Base-by-base conservation (phyloP, 2,329 filamentous ascomycete species). In the Ophiocordyceps sinensis region DNA sequence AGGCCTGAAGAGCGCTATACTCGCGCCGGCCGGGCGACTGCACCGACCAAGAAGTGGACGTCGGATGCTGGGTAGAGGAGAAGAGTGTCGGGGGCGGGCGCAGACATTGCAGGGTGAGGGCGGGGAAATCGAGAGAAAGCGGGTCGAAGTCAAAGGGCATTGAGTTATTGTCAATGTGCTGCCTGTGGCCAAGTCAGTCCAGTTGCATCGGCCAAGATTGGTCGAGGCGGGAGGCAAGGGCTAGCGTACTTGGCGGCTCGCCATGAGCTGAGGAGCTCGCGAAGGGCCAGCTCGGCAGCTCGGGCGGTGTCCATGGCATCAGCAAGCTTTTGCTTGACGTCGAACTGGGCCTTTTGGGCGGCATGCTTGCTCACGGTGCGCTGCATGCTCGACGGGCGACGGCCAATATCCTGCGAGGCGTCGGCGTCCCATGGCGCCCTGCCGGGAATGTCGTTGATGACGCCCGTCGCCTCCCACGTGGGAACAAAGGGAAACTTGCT, bases 221-320 rank as follows among this genome's bases (percentile, higher is more conserved):
- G 39, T 38, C 29, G 34, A n/a, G 31, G 13, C 38, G 29, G n/a
- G 28, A 26, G 37, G 23, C 34, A 30, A 38, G 28, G 39, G 19
- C 46, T 63, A 73, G 62, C 77, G 52, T 70, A 88, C 85, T 81
- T 86, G 48, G 88, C 87, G 47, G 87, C 85, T 55, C 83, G 78
- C 58, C 88, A 74, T 45, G 83, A 88, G 52, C 81, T 79, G 41
- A 94, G 63, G 36, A 95, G 67, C 63, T 95, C 89, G 46, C 84
- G 71, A 50, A 95, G 62, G 7, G 89, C 87, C 56, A 95, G 64
- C 62, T 94, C 86, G 19, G 88, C 79, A 5, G 88, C 88, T 47
- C 77, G 76, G 17, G 82, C 81, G n/a, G 77, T 86, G 56, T 95
- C 88, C 50, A 75, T 62, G 31, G 84, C 81, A 52, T 87, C 84